These are phyloP conservation scores for Saprolegnia diclina DNA, from an alignment of 352 stramenopile species.

Conservation along the genomic window DNA sequence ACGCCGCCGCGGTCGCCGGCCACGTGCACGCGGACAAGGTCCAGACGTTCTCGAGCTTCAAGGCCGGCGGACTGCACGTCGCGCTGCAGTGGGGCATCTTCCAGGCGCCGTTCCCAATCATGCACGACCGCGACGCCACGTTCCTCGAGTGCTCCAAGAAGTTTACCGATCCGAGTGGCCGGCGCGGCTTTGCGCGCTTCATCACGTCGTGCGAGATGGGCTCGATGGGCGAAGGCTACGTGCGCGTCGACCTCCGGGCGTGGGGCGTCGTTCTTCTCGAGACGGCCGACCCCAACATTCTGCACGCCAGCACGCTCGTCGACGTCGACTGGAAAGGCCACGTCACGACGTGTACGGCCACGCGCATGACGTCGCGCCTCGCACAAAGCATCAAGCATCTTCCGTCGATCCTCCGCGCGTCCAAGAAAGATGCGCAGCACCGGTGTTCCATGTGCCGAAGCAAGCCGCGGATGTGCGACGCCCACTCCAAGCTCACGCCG, in stretches of 20 bases:
- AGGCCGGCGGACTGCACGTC: constrained; percentile 1
- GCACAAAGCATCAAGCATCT: constrained; percentile 13
- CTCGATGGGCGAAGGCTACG: background rate
- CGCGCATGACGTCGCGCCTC: background rate
- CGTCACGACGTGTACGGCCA: background rate
- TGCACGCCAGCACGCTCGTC: background rate
- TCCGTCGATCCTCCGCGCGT: background rate
- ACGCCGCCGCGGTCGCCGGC: background rate
- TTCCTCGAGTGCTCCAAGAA: constrained; percentile 8
- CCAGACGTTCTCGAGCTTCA: background rate
- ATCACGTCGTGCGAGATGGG: background rate
- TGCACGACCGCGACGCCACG: background rate
- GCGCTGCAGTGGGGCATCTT: constrained; percentile 12
- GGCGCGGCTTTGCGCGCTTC: background rate
- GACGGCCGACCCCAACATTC: background rate
- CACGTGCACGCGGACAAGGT: background rate
- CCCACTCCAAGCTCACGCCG: background rate
- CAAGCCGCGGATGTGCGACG: background rate
- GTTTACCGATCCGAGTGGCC: background rate
- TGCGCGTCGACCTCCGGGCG: background rate
- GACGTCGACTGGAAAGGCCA: constrained; percentile 9
- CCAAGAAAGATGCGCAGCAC: background rate
- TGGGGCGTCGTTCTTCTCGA: constrained; percentile 5
- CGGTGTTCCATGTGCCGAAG: background rate
- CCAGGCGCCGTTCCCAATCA: background rate